These are phyloP conservation scores for Naegleria gruberi DNA, from an alignment of 208 protist species.

Conservation along the genomic window DNA sequence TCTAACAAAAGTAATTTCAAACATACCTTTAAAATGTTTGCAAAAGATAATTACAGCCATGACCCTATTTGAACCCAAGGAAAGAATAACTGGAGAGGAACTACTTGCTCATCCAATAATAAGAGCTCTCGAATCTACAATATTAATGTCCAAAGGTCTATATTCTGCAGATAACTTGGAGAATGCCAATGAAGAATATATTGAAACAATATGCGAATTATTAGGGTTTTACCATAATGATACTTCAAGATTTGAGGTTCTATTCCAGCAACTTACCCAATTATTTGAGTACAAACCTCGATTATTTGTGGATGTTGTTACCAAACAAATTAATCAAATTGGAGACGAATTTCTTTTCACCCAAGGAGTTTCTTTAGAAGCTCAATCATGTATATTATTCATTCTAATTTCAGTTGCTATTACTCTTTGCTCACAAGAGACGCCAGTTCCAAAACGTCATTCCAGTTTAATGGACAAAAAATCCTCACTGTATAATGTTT, in stretches of 20 bases:
- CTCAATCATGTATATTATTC: neutral
- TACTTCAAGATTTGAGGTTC: neutral
- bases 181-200: neutral
- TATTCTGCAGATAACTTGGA: neutral
- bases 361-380: neutral
- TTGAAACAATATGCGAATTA: neutral
- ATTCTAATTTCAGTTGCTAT: neutral
- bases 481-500: neutral
- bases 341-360: neutral
- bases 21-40: neutral
- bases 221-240: neutral
- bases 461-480: neutral
- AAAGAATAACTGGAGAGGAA: neutral
- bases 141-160: neutral
- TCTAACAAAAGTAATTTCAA: neutral
- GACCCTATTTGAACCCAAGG: neutral
- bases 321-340: neutral
- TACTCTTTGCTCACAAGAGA: neutral
- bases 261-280: neutral
- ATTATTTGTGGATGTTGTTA: neutral
- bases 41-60: neutral
- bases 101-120: neutral
- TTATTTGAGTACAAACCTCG: neutral
- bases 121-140: neutral
- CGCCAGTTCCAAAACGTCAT: neutral